Evolutionary conservation across 441 rosid species (phyloP).

Genomic region (Brassica hybrid): DNA sequence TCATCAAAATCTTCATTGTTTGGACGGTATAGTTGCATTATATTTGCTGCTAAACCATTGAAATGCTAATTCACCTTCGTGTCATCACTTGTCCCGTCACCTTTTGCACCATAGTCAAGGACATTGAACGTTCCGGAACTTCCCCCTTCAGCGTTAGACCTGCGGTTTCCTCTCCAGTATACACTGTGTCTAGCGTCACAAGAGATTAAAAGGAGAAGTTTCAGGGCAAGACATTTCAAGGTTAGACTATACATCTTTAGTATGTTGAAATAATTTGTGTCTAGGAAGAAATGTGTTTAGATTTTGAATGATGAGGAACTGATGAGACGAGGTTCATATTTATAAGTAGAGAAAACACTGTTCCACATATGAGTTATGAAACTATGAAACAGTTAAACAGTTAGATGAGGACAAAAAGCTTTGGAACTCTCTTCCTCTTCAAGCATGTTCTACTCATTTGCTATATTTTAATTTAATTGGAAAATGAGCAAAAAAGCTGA

Average conservation of each 20-base stretch:
- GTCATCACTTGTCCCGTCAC: conserved; percentile 64
- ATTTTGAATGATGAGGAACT: conserved; percentile 26
- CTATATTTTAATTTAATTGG: conserved; percentile 16
- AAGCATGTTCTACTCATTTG: conserved; percentile 38
- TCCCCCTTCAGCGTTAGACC: conserved; percentile 32
- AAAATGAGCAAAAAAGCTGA: conserved; percentile 18
- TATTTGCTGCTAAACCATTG: not conserved
- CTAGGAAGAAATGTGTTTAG: conserved; percentile 18
- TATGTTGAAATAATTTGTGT: not conserved
- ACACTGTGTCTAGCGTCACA: conserved; percentile 59
- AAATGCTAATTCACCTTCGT: conserved; percentile 64
- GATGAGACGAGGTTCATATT: conserved; percentile 36
- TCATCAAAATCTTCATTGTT: not conserved
- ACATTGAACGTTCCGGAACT: conserved; percentile 51
- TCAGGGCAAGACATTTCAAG: conserved; percentile 34
- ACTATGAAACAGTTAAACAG: conserved; percentile 38
- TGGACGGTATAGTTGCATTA: conserved; percentile 12
- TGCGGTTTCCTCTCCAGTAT: conserved; percentile 36
- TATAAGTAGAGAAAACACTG: conserved; percentile 45
- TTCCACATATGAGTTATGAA: conserved; percentile 29
- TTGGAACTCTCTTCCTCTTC: conserved; percentile 41
- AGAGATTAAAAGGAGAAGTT: conserved; percentile 41
- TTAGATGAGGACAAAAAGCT: conserved; percentile 34
- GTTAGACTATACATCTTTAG: conserved; percentile 47
- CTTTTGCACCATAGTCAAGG: conserved; percentile 64